Conservation (phyloP, 768 basidiomycete species). For the Podaxis mareebaensis region DNA sequence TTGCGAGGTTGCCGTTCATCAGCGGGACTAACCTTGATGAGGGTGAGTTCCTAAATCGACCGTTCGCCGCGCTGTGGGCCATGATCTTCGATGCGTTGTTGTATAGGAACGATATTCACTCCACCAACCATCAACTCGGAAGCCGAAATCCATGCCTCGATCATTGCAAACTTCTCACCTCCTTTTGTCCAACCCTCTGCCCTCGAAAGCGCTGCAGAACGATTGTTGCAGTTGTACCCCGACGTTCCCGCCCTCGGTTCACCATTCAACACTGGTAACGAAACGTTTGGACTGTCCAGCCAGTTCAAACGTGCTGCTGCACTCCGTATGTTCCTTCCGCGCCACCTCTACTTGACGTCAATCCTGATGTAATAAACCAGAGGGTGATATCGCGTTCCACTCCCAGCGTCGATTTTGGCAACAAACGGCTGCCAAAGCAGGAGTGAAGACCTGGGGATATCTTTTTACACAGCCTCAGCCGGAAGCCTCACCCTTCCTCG, state of each 20-base stretch:
- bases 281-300: slow-evolving; percentile 40
- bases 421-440: slow-evolving; percentile 36
- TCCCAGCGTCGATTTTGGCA: slow-evolving; percentile 40
- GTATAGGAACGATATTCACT: slow-evolving; percentile 37
- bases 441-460: slow-evolving; percentile 42
- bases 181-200: slow-evolving; percentile 25
- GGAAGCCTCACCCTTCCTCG: slow-evolving; percentile 22
- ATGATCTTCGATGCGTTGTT: background rate
- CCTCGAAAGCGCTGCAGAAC: slow-evolving; percentile 24
- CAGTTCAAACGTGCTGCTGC: slow-evolving; percentile 34
- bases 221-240: slow-evolving; percentile 40
- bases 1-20: slow-evolving; percentile 43
- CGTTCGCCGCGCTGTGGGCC: background rate
- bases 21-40: slow-evolving; percentile 46
- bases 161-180: slow-evolving; percentile 30
- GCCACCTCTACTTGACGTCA: background rate
- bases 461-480: slow-evolving; percentile 42
- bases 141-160: slow-evolving; percentile 24
- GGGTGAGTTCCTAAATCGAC: slow-evolving; percentile 32
- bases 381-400: slow-evolving; percentile 41
- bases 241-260: slow-evolving; percentile 42
- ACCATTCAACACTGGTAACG: slow-evolving; percentile 46
- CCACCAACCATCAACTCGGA: slow-evolving; percentile 25
- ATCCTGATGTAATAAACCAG: slow-evolving; percentile 18
- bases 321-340: slow-evolving; percentile 23